Base-by-base conservation (phyloP, 345 rosid genomes). In the Hibiscus tridactylites region DNA sequence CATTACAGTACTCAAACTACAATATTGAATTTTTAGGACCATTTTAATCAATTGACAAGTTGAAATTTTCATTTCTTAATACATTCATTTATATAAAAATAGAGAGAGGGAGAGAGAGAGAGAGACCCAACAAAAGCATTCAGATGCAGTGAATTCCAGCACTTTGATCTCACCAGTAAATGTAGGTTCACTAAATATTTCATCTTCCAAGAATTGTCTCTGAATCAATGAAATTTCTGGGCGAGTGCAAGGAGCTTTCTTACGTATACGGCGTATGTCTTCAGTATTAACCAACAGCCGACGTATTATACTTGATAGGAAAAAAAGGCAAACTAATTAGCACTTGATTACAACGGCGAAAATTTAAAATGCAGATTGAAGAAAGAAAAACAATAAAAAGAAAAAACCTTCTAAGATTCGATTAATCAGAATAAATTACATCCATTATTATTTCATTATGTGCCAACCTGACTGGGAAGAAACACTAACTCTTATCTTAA, bases 211-310 rank as follows among this genome's bases (percentile, higher is more conserved):
- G 74, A 84, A 87, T 70, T 87, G 96, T 71, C 96, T 88, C 82
- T 85, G 91, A 77, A 96, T 87, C 90, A 84, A 86, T 78, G 87
- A 70, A 80, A 92, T 91, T 83, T 96, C 99, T 60, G 87, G 72
- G 67, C 81, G 72, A 71, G 97, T 96, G 83, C 99, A 96, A 62
- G 99, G 99, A n/a, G 99, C 99, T 77, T 96, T 96, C 83, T 91
- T 96, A 16, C 99, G 89, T 64, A 87, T 77, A 68, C 99, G 99
- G 35, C 95, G 96, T 80, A 92, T 85, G 78, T 87, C 93, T 77
- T 92, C 97, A 61, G 99, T 89, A 79, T 79, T 88, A 59, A 84
- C 90, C 83, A 96, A 76, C 65, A 92, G 99, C 76, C 83, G 88
- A 37, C 97, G 97, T 78, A 96, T 95, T 19, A 83, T 76, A 79